Conservation (phyloP, 306 rosid genomes). For the Acacia confusa region DNA sequence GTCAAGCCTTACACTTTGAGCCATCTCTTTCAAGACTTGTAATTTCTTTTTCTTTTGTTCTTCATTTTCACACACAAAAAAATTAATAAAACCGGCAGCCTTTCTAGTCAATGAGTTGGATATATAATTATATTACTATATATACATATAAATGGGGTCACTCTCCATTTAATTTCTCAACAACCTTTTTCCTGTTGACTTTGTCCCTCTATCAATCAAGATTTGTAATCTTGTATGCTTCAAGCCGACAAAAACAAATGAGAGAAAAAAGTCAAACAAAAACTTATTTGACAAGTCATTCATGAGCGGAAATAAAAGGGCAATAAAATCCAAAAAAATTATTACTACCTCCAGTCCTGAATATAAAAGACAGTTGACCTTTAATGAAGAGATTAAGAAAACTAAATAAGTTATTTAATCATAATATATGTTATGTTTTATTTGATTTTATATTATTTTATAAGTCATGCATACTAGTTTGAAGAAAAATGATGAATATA, state of each 20-base stretch:
- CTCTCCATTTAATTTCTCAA: background rate
- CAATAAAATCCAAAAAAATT: too few species aligned
- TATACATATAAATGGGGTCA: background rate
- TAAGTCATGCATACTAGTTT: too few species aligned
- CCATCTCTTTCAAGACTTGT: slow-evolving; percentile 48
- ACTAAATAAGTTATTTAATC: too few species aligned
- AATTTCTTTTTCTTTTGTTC: background rate
- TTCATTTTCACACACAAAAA: background rate
- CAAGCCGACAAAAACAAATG: background rate
- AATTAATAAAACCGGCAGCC: background rate
- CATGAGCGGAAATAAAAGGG: background rate
- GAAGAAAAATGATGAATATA: too few species aligned
- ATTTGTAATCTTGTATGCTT: background rate
- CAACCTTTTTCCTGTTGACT: background rate
- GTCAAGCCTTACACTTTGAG: slow-evolving; percentile 43
- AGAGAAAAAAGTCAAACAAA: background rate
- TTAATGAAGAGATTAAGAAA: too few species aligned
- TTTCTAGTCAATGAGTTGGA: background rate
- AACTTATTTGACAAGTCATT: background rate
- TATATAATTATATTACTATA: too few species aligned
- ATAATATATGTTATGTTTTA: too few species aligned
- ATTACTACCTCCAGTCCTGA: too few species aligned
- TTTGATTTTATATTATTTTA: too few species aligned
- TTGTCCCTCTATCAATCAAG: background rate
- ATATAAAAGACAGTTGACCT: too few species aligned